Base-by-base conservation (phyloP, 2,329 filamentous ascomycete species). In the Fusarium sp. region DNA sequence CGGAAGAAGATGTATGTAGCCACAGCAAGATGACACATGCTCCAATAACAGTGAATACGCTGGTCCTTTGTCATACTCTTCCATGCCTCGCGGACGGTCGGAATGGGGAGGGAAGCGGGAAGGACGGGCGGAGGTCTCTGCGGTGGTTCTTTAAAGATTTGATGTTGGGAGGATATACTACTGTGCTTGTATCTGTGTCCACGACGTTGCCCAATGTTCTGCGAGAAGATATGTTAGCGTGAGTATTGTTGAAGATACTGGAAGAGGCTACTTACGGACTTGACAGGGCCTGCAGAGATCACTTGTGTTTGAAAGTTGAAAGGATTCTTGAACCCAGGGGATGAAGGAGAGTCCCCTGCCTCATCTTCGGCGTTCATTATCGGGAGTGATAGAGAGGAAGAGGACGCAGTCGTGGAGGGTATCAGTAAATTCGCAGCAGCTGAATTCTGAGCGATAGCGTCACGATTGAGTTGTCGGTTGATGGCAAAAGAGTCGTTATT, bases 161-260 rank as follows among this genome's bases (percentile, higher is more conserved):
- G 94, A 78, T 98, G 94, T 74, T 90, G 88, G 9, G 88, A 83
- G 20, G 93, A 97, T 59, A 99, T 91, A 77, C 93, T 97, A 78
- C 92, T 97, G 82, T 98, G 95, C 78, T 97, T 97, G 85, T 99
- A 99, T 78, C 96, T 94, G 83, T 99, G 96, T 67, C 96, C 96
- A 65, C 95, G 91, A 70, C 96, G 89, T 80, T 97, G 93, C 68
- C 94, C 94, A 68, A 97, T 89, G 73, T 93, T 95, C 91, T 97
- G 55, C 51, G 28, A 26, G 37, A 46, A 23, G 31, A 45, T n/a
- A 15, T 15, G 10, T 71, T 52, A 71, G 63, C 45, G 46, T 23
- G 1, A 4, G 23, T 8, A 18, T 30, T 62, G 42, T 13, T 36
- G 10, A 23, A 31, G 20, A 23, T n/a, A 16, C 4, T 31, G 26